Conservation (phyloP, 768 basidiomycete species). For the Fomitopsis pulvina region DNA sequence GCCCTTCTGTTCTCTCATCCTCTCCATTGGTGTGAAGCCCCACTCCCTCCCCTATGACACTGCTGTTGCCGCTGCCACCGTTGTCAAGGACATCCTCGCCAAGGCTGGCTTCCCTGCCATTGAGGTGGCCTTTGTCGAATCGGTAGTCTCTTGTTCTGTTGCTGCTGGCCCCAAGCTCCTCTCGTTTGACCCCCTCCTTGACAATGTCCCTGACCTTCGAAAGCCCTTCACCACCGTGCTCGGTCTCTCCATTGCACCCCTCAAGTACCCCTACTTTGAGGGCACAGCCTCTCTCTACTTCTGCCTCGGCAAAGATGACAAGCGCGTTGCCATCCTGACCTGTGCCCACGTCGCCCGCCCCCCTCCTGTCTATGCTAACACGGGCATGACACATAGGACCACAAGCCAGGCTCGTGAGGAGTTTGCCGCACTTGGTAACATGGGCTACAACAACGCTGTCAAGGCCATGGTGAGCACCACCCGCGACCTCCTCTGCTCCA, state of each 20-base stretch:
- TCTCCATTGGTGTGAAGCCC: slow-evolving; percentile 5
- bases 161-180: slow-evolving; percentile 2
- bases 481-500: slow-evolving; percentile 2
- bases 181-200: neutral
- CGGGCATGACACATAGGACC: slow-evolving; percentile 1
- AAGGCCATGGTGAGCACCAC: slow-evolving; percentile 3
- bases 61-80: neutral
- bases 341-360: slow-evolving; percentile 29
- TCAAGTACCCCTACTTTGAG: neutral
- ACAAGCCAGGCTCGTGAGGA: slow-evolving; percentile 1
- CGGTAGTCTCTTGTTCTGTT: neutral
- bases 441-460: slow-evolving; percentile 6
- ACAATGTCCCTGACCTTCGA: neutral
- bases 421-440: slow-evolving; percentile 8
- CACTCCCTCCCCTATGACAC: neutral
- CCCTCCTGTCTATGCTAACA: slow-evolving; percentile 22
- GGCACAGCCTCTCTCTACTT: slow-evolving; percentile 29
- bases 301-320: slow-evolving; percentile 18
- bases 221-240: slow-evolving; percentile 31
- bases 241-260: slow-evolving; percentile 24
- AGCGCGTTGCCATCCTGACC: slow-evolving; percentile 23
- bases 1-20: neutral
- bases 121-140: slow-evolving; percentile 8
- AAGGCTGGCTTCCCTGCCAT: slow-evolving; percentile 1
- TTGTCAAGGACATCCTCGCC: slow-evolving; percentile 1